Conservation (phyloP, 1,139 yeast species). For the Yamadazyma aaseri region DNA sequence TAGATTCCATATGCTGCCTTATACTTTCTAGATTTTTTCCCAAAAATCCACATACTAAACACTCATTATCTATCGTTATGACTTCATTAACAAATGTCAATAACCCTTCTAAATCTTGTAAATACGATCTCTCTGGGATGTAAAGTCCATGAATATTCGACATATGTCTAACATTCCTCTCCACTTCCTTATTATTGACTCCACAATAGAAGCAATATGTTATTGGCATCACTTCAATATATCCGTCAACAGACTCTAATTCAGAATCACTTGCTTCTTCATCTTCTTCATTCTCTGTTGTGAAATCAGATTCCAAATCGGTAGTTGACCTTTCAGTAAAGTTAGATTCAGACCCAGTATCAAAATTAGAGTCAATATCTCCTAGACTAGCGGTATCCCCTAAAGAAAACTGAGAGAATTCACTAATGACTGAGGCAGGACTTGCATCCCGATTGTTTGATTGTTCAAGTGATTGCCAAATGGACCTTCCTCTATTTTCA, state of each 20-base stretch:
- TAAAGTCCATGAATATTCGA: slow-evolving; percentile 47
- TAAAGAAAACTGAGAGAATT: slow-evolving; percentile 62
- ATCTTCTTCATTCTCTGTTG: slow-evolving; percentile 18
- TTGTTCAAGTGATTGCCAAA: slow-evolving; percentile 3
- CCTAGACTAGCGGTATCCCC: slow-evolving; percentile 44
- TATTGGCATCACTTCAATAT: slow-evolving; percentile 27
- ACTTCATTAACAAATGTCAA: slow-evolving; percentile 44
- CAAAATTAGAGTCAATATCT: slow-evolving; percentile 46
- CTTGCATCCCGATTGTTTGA: slow-evolving; percentile 35
- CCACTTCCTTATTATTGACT: slow-evolving; percentile 34
- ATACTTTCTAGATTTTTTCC: slow-evolving; percentile 50
- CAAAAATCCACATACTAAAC: slow-evolving; percentile 53
- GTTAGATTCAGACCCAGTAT: slow-evolving; percentile 32
- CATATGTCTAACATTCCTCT: slow-evolving; percentile 49
- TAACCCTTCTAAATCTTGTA: slow-evolving; percentile 45
- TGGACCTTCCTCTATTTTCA: slow-evolving; percentile 10
- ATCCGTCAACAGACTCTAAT: slow-evolving; percentile 23
- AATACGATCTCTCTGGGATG: slow-evolving; percentile 46
- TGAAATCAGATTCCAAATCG: slow-evolving; percentile 15
- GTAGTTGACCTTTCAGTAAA: slow-evolving; percentile 18
- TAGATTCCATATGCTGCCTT: slow-evolving; percentile 50
- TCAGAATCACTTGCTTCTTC: slow-evolving; percentile 26
- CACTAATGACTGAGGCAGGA: slow-evolving; percentile 58
- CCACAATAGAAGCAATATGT: slow-evolving; percentile 45
- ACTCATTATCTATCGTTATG: slow-evolving; percentile 44